Evolutionary conservation across 371 early-diverging fungal species (phyloP), one percentile per base, ranked within the genome.

Genomic region (Syncephalis plumigaleata): DNA sequence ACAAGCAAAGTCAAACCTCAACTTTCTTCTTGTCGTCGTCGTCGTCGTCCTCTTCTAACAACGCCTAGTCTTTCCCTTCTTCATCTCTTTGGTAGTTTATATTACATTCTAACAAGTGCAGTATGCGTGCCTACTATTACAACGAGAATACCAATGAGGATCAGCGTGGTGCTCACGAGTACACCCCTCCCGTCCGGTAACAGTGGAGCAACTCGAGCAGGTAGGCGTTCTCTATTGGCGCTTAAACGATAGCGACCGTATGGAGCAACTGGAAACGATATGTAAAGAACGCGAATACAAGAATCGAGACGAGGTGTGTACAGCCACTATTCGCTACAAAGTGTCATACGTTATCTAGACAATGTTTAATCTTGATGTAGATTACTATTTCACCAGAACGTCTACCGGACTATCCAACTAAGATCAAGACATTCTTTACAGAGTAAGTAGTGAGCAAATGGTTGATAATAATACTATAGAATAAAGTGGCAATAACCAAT

Each of bases 401-500:
- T 39, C 68, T 92, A 9, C 77, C 72, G 20, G 60, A 71, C 50
- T 93, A 91, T 59, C 91, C 89, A 46, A 76, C 71, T n/a, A 91
- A 91, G 65, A 69, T 94, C 55, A 84, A 89, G 66, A 77, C 61
- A 15, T 96, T 96, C 60, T 94, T 90, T 63, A 73, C 76, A 31
- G 94, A 93, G 81, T 79, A 71, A 55, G 65, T 63, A 11, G 20
- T 39, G 49, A 8, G 17, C n/a, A n/a, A 44, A 7, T 31, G 5
- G 17, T 26, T 17, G 31, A 24, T 25, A 16, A 18, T 3, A 4
- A 26, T 9, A 18, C 24, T 44, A 16, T 20, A 16, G 17, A n/a
- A 13, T 21, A 39, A 13, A 22, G 22, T 11, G 2, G 8, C 40
- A 21, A 36, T 47, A 16, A 18, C 15, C 24, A 9, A 18, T 5